phyloP scores from a whole-genome alignment of 2,329 filamentous ascomycete genomes.

The Aspergillus hiratsukae region DNA sequence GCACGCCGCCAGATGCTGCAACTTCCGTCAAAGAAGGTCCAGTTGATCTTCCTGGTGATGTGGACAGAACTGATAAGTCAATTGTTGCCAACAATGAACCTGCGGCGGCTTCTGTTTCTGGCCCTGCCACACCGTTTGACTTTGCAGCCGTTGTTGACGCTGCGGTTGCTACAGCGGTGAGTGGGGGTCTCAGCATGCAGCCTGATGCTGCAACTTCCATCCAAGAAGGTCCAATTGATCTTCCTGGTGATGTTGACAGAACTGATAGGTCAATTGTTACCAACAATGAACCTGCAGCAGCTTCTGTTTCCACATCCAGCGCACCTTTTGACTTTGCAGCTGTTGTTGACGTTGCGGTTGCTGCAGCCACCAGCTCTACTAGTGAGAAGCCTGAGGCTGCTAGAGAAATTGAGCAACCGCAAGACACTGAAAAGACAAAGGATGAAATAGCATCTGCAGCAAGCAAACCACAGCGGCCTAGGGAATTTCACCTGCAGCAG shows the following conservation, averaged over 20 bases:
- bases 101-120: too few species aligned
- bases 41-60: not conserved
- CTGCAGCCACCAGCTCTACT: constrained; percentile 5
- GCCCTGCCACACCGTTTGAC: too few species aligned
- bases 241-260: not conserved
- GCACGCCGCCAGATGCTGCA: not conserved
- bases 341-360: constrained; percentile 18
- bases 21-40: not conserved
- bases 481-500: not conserved
- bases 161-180: constrained; percentile 19
- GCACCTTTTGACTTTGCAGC: constrained; percentile 9
- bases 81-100: not conserved
- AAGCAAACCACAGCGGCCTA: not conserved
- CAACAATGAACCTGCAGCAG: not conserved
- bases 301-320: not conserved
- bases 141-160: constrained; percentile 14
- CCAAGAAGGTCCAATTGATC: not conserved
- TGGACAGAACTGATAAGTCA: constrained; percentile 2
- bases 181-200: not conserved
- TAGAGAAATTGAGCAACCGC: not conserved
- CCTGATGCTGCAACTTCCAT: not conserved
- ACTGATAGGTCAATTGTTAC: constrained; percentile 1
- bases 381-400: not conserved
- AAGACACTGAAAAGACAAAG: not conserved
- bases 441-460: not conserved